Conservation (phyloP, 2,329 filamentous ascomycete species). For the Septoria petroselini region DNA sequence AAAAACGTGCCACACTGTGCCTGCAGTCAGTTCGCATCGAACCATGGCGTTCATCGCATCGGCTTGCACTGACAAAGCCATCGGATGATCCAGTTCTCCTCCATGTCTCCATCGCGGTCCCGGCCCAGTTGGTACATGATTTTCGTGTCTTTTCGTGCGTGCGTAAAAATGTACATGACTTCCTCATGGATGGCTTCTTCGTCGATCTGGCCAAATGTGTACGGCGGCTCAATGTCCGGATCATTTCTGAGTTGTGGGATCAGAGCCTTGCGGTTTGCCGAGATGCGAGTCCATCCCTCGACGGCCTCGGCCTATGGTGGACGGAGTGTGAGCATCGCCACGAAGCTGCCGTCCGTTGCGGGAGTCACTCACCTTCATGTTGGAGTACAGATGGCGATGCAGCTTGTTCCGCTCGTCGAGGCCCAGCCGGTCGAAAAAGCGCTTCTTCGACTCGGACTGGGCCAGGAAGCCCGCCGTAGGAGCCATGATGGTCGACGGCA, state of each 20-base stretch:
- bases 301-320: slow-evolving; percentile 41
- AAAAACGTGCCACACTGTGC: slow-evolving; percentile 18
- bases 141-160: slow-evolving; percentile 38
- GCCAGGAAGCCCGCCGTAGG: slow-evolving; percentile 32
- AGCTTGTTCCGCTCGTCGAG: slow-evolving; percentile 38
- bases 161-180: slow-evolving; percentile 40
- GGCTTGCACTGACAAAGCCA: slow-evolving; percentile 40
- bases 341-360: background rate
- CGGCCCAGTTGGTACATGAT: slow-evolving; percentile 43
- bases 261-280: slow-evolving; percentile 33
- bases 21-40: background rate
- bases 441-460: slow-evolving; percentile 44
- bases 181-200: slow-evolving; percentile 46
- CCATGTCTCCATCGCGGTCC: slow-evolving; percentile 38
- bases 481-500: slow-evolving; percentile 12
- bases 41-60: background rate
- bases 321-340: slow-evolving; percentile 1
- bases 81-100: slow-evolving; percentile 49
- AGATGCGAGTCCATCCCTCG: slow-evolving; percentile 41
- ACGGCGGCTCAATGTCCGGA: slow-evolving; percentile 20
- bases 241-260: slow-evolving; percentile 16
- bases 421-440: slow-evolving; percentile 42
- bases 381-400: slow-evolving; percentile 38
- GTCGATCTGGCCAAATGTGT: slow-evolving; percentile 44
- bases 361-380: slow-evolving; percentile 42